Conservation (phyloP, 208 protist species). For the Trypanosomatidae sp. region DNA sequence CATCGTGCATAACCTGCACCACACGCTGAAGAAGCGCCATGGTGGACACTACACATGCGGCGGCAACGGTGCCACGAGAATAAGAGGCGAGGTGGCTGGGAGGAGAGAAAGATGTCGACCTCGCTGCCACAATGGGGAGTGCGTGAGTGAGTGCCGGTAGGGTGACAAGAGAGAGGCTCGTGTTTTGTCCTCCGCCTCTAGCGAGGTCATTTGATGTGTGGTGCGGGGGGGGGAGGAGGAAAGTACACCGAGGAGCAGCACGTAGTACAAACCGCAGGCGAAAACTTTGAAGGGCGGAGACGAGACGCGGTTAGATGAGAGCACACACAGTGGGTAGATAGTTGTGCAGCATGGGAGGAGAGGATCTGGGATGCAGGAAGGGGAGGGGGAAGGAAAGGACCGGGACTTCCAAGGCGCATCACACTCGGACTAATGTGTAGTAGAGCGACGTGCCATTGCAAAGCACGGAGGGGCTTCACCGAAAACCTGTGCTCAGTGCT, state of each 20-base stretch:
- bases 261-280: neutral
- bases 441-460: neutral
- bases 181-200: neutral
- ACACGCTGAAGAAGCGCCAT: conserved; percentile 61
- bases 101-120: neutral
- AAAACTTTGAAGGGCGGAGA: neutral
- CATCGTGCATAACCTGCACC: conserved; percentile 63
- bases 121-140: neutral
- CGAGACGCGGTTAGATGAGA: neutral
- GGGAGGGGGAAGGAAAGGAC: neutral
- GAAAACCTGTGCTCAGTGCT: neutral
- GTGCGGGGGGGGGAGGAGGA: neutral
- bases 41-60: neutral
- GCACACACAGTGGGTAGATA: neutral
- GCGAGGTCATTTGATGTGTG: neutral
- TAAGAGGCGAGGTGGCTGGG: neutral
- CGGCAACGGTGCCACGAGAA: neutral
- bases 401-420: neutral
- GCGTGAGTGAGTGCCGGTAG: neutral
- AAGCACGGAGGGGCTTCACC: neutral
- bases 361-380: neutral
- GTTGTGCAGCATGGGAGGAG: neutral
- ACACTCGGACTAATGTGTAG: too few species aligned
- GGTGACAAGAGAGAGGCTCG: neutral
- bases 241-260: neutral